These are phyloP conservation scores for Encephalitozoon hellem DNA, from an alignment of 371 early-diverging fungal genomes.

Conservation along the genomic window DNA sequence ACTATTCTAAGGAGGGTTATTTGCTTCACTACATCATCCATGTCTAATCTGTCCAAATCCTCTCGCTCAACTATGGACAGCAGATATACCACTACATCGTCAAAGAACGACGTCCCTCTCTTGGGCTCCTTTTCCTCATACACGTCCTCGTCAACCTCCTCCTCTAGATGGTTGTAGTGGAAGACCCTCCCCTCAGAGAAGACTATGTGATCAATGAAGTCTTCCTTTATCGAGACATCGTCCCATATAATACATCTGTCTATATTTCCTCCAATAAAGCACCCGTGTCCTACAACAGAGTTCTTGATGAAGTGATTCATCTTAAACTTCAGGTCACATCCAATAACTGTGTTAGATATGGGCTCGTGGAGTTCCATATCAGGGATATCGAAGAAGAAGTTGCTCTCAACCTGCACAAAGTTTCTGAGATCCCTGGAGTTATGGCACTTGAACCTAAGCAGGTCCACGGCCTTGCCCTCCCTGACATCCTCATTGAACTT, in stretches of 20 bases:
- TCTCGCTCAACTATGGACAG: not conserved
- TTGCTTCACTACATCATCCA: conserved; percentile 43
- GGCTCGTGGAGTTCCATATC: not conserved
- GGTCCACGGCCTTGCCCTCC: conserved; percentile 3
- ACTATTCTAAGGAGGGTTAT: conserved; percentile 42
- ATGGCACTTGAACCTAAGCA: not conserved
- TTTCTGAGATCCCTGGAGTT: not conserved
- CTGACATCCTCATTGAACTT: conserved; percentile 37
- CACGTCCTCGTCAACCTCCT: not conserved
- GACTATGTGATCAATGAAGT: conserved; percentile 15
- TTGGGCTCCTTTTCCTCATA: not conserved
- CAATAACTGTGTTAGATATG: conserved; percentile 21
- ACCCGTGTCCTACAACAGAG: conserved; percentile 24
- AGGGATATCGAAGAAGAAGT: conserved; percentile 19
- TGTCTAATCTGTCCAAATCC: not conserved
- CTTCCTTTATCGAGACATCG: conserved; percentile 10
- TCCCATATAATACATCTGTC: conserved; percentile 43
- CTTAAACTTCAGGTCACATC: conserved; percentile 15
- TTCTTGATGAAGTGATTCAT: not conserved
- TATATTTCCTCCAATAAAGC: conserved; percentile 28
- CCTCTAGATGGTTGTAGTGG: conserved; percentile 4
- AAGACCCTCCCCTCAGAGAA: not conserved
- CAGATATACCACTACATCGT: conserved; percentile 40
- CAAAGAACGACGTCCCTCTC: conserved; percentile 41
- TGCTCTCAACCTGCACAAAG: not conserved